Conservation (phyloP, 495 filamentous ascomycete species). For the Venustampulla echinocandica region DNA sequence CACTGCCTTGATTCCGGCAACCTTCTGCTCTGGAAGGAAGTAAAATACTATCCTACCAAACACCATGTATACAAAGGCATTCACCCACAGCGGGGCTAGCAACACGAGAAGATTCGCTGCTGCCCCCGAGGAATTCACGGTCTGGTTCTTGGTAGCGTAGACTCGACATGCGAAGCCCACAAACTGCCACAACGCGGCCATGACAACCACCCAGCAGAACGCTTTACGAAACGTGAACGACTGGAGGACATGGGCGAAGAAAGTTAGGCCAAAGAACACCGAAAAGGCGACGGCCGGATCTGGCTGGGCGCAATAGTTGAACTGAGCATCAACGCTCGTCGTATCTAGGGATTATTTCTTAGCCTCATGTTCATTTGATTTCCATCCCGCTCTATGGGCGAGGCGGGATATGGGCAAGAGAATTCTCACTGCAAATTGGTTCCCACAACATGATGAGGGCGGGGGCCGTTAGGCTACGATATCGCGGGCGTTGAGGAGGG, state of each 20-base stretch:
- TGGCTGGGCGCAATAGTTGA: neutral
- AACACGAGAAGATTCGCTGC: constrained; percentile 27
- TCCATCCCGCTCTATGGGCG: too few species aligned
- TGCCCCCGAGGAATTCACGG: constrained; percentile 17
- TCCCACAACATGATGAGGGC: too few species aligned
- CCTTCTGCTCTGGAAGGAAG: constrained; percentile 35
- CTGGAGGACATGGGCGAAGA: neutral
- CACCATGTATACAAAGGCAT: constrained; percentile 58
- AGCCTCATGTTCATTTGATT: too few species aligned
- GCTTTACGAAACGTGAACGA: neutral
- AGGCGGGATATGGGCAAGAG: too few species aligned
- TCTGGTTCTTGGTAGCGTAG: constrained; percentile 9
- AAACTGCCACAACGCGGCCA: constrained; percentile 28
- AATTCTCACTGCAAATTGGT: too few species aligned
- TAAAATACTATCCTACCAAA: constrained; percentile 51
- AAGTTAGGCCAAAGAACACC: neutral
- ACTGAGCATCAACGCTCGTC: neutral
- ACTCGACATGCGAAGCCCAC: neutral
- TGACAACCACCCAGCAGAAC: constrained; percentile 38
- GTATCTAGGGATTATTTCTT: too few species aligned
- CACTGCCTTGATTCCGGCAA: constrained; percentile 38
- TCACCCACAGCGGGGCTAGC: constrained; percentile 42
- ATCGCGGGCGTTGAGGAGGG: too few species aligned
- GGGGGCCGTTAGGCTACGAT: too few species aligned
- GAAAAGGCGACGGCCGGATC: neutral